Base-by-base conservation (phyloP, 2,329 filamentous ascomycete genomes). In the Orbilia quercus region DNA sequence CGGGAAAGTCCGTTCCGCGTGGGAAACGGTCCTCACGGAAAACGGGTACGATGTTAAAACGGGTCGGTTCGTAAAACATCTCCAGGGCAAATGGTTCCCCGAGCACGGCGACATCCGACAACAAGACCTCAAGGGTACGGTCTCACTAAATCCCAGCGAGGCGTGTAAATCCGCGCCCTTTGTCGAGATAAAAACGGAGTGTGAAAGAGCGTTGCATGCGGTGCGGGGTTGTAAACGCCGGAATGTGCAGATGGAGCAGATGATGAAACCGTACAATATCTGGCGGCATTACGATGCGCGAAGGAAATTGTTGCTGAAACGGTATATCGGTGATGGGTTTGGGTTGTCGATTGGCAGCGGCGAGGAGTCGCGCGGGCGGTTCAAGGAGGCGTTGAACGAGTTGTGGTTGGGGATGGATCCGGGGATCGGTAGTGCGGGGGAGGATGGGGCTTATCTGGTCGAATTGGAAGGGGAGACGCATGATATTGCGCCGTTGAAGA, bases 261-360 rank as follows among this genome's bases (percentile, higher is more conserved):
- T 64, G 60, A 73, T 73, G 69, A 48, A 45, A 14, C 69, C 69
- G 22, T 18, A 7, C 22, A 73, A 73, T 22, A 14, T 73, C 16
- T 73, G 55, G 44, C 60, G 47, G 42, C 66, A 55, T 60, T 73
- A 73, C 31, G 69, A 73, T 36, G 53, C 55, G 47, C 53, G 47
- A 38, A 25, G 69, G 16, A 31, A 54, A n/a, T 23, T 50, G 50
- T 20, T 73, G 54, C 42, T 73, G 55, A 66, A 65, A 9, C 54
- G 57, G 42, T 73, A 73, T 31, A 62, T n/a, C n/a, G n/a, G n/a
- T n/a, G n/a, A n/a, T 45, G 47, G 22, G 34, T 4, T 2, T 73
- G 45, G 60, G 60, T 6, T 54, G 38, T 9, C 48, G 60, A 9
- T 44, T 73, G 31, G 69, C 11, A 47, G 47, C 23, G 50, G 45